phyloP scores from a whole-genome alignment of 352 stramenopile species.

The Pythium sukuiense region DNA sequence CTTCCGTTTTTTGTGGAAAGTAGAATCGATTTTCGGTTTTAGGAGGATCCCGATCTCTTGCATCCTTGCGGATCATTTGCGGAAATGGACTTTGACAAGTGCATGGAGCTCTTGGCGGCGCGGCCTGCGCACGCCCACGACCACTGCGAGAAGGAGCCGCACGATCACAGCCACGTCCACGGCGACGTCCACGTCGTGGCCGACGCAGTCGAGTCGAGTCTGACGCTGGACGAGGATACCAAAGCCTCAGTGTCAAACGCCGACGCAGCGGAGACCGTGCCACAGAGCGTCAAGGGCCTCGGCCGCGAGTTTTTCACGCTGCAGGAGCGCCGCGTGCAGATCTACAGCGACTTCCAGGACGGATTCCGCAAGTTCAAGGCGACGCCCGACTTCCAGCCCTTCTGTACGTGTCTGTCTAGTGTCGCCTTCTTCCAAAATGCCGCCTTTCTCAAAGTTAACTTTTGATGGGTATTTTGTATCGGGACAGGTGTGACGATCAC shows the following conservation, averaged over 20 bases:
- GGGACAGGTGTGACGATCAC: slow-evolving; percentile 58
- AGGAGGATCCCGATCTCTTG: background rate
- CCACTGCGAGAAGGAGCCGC: slow-evolving; percentile 47
- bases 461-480: background rate
- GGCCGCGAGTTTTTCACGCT: slow-evolving; percentile 46
- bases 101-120: slow-evolving; percentile 60
- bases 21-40: slow-evolving; percentile 12
- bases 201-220: slow-evolving; percentile 16
- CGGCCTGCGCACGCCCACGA: slow-evolving; percentile 56
- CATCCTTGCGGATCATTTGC: background rate
- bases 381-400: slow-evolving; percentile 55
- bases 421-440: background rate
- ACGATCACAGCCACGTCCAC: slow-evolving; percentile 10
- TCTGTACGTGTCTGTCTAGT: slow-evolving; percentile 41
- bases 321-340: slow-evolving; percentile 66
- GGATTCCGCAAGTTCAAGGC: slow-evolving; percentile 71
- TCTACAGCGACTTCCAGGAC: slow-evolving; percentile 68
- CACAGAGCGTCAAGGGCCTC: slow-evolving; percentile 26
- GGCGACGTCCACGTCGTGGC: slow-evolving; percentile 19
- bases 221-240: slow-evolving; percentile 3
- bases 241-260: background rate
- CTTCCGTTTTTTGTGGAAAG: slow-evolving; percentile 4
- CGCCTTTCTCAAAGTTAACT: background rate
- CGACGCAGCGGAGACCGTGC: background rate
- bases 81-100: slow-evolving; percentile 70